A percentile compares a stretch with the other conserved stretches of the same genome.
phyloP scores from a whole-genome alignment of 352 stramenopile species.

The Phytophthora pinifolia region DNA sequence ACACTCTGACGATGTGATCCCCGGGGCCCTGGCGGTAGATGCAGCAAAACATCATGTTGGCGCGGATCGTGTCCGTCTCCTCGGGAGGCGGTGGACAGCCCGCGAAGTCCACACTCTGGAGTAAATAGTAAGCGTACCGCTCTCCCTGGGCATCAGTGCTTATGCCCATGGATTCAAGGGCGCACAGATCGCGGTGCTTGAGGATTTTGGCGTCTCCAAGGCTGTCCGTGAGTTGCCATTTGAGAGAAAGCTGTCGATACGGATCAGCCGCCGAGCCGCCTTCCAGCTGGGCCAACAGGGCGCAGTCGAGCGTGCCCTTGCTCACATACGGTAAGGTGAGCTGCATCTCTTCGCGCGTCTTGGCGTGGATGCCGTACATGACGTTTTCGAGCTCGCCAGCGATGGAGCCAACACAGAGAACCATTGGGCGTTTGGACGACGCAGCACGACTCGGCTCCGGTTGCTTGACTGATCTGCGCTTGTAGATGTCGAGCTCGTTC shows the following conservation, averaged over 20 bases:
- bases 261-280: constrained; percentile 37
- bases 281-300: constrained; percentile 49
- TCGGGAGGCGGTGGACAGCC: constrained; percentile 38
- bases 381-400: constrained; percentile 45
- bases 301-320: constrained; percentile 43
- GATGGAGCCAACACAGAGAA: constrained; percentile 47
- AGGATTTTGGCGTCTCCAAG: constrained; percentile 37
- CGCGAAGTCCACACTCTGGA: constrained; percentile 51
- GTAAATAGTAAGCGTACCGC: constrained; percentile 44
- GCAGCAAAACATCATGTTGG: constrained; percentile 57
- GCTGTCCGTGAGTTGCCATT: constrained; percentile 39
- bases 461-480: constrained; percentile 22
- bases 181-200: constrained; percentile 46
- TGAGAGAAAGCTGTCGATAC: constrained; percentile 53
- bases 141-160: constrained; percentile 35
- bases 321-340: constrained; percentile 35
- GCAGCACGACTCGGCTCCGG: not conserved
- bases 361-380: constrained; percentile 53
- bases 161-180: constrained; percentile 52
- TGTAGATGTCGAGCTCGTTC: constrained; percentile 41
- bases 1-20: constrained; percentile 37
- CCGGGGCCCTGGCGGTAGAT: constrained; percentile 50
- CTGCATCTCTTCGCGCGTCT: constrained; percentile 54
- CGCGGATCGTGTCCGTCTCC: constrained; percentile 35
- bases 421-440: constrained; percentile 34